Percentiles rank a stretch among this genome's conserved stretches.
Evolutionary conservation across 257 asterid species (phyloP).

Genomic region (Nicotiana noctiflora): DNA sequence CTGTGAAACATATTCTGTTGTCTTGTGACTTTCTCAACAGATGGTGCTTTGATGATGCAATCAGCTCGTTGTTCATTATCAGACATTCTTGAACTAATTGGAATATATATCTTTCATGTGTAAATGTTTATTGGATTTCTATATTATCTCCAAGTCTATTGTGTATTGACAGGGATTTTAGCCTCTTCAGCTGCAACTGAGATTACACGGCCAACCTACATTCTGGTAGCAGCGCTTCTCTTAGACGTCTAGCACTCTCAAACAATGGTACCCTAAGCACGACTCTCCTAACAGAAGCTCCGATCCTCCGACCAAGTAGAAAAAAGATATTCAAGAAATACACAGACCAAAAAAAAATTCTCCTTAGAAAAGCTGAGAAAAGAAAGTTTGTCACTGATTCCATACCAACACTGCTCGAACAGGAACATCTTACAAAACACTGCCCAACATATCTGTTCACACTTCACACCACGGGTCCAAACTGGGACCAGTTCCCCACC

Average conservation of each 20-base stretch:
- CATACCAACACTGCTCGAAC: background rate
- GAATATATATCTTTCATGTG: background rate
- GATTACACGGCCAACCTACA: background rate
- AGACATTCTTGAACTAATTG: background rate
- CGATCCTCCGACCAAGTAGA: background rate
- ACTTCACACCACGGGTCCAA: background rate
- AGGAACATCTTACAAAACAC: background rate
- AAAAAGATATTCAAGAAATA: background rate
- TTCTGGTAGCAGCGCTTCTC: background rate
- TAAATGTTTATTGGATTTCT: background rate
- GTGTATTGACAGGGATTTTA: background rate
- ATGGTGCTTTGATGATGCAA: background rate
- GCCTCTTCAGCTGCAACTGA: background rate
- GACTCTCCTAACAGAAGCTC: background rate
- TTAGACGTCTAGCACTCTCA: background rate
- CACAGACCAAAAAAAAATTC: background rate
- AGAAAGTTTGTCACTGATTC: background rate
- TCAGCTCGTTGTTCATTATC: background rate
- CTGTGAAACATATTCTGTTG: background rate
- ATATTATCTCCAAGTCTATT: background rate
- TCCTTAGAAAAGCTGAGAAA: background rate
- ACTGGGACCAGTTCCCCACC: background rate
- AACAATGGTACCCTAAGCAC: background rate
- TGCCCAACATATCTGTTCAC: background rate
- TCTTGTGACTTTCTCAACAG: background rate